These are phyloP conservation scores for Pseudogymnoascus sp. DNA, from an alignment of 2,329 filamentous ascomycete genomes.

Conservation along the genomic window DNA sequence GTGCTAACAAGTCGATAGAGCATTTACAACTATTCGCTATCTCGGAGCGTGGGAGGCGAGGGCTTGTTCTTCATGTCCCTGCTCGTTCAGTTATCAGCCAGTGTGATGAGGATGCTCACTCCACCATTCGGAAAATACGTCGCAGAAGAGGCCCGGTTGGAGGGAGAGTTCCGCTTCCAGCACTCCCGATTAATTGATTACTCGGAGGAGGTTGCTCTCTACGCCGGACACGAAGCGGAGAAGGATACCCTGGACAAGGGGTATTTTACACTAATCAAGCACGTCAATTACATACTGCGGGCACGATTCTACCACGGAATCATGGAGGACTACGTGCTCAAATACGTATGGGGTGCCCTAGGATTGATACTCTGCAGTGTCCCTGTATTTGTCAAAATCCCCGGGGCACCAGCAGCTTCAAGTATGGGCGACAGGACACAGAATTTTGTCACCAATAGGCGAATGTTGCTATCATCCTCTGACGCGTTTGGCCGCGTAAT, in stretches of 20 bases:
- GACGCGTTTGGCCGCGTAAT: slow-evolving; percentile 93
- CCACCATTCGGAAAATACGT: slow-evolving; percentile 97
- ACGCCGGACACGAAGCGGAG: slow-evolving; percentile 84
- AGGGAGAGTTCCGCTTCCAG: slow-evolving; percentile 94
- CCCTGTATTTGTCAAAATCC: slow-evolving; percentile 91
- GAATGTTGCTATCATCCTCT: slow-evolving; percentile 85
- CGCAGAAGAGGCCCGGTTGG: slow-evolving; percentile 85
- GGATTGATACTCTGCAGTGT: slow-evolving; percentile 88
- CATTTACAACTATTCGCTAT: slow-evolving; percentile 92
- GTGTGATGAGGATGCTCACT: slow-evolving; percentile 86
- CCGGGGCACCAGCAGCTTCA: slow-evolving; percentile 47
- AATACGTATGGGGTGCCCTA: slow-evolving; percentile 96
- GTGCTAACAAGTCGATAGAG: slow-evolving; percentile 36
- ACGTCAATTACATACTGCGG: slow-evolving; percentile 88
- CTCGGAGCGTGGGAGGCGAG: slow-evolving; percentile 90
- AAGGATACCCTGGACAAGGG: slow-evolving; percentile 96
- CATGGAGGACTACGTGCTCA: slow-evolving; percentile 99
- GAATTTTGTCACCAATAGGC: slow-evolving; percentile 86
- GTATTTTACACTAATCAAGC: slow-evolving; percentile 98
- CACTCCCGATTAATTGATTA: slow-evolving; percentile 94
- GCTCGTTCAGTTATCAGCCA: slow-evolving; percentile 82
- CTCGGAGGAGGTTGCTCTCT: slow-evolving; percentile 88
- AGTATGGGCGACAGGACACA: slow-evolving; percentile 66
- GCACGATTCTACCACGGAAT: slow-evolving; percentile 94
- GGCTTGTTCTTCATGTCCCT: slow-evolving; percentile 92